These are phyloP conservation scores for Macadamia tetraphylla DNA, from an alignment of 164 flowering plant species.

Conservation along the genomic window DNA sequence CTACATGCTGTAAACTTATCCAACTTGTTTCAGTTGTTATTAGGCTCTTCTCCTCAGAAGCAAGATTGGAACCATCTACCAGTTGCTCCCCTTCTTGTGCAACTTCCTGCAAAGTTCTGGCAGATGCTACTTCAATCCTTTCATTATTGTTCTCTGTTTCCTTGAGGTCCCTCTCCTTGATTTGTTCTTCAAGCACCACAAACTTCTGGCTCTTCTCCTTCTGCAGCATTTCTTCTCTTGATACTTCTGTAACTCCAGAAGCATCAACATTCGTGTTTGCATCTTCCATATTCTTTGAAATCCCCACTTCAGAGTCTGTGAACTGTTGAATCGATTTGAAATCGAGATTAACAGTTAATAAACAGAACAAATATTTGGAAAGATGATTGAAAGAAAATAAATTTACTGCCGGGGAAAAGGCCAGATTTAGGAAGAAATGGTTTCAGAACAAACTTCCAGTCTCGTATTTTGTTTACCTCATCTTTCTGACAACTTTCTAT, in stretches of 20 bases:
- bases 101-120: neutral
- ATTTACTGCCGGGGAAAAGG: neutral
- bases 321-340: neutral
- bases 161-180: neutral
- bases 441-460: neutral
- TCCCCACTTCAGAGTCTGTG: neutral
- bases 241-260: neutral
- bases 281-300: neutral
- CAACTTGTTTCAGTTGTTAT: neutral
- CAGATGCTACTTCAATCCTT: too few species aligned
- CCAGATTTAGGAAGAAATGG: neutral
- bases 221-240: neutral
- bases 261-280: neutral
- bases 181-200: neutral
- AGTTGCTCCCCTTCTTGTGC: neutral
- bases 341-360: neutral
- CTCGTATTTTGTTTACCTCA: conserved; percentile 3
- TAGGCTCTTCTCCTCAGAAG: neutral
- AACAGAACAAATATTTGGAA: neutral
- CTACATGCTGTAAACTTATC: conserved; percentile 4
- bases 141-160: conserved; percentile 3
- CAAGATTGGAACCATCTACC: neutral
- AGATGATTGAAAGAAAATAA: neutral
- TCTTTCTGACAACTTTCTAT: neutral
- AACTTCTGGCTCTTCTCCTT: neutral